A percentile compares a stretch with the other conserved stretches of the same genome.
phyloP scores from a whole-genome alignment of 2,329 filamentous ascomycete genomes.

The Penicillium sumatraense region DNA sequence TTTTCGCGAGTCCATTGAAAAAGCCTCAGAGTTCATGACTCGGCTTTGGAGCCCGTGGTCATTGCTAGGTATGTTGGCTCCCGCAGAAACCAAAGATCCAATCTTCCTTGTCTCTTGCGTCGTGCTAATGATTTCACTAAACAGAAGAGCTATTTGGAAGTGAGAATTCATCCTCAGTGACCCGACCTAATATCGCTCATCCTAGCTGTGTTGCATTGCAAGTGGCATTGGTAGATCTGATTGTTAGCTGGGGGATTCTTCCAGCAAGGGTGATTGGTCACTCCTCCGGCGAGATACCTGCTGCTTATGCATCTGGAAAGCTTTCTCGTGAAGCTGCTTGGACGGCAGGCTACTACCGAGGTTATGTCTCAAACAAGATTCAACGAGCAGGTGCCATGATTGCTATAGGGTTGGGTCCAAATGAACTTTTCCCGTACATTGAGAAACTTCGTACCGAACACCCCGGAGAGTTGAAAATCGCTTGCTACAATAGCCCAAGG shows the following conservation, averaged over 20 bases:
- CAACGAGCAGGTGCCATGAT: background rate
- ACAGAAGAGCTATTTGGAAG: background rate
- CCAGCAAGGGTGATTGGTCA: conserved; percentile 29
- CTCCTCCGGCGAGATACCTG: conserved; percentile 27
- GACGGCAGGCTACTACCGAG: background rate
- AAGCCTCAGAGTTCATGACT: background rate
- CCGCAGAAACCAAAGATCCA: too few species aligned
- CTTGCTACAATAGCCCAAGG: background rate
- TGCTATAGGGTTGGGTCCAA: background rate
- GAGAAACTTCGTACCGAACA: background rate
- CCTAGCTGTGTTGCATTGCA: conserved; percentile 30
- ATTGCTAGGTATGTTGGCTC: background rate
- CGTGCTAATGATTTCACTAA: background rate
- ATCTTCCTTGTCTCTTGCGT: too few species aligned
- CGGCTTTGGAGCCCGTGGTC: background rate
- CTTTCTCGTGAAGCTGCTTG: background rate
- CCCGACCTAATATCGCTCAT: conserved; percentile 21
- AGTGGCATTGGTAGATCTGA: conserved; percentile 31
- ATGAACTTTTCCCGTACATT: background rate
- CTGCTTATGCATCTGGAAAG: background rate
- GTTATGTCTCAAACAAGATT: background rate
- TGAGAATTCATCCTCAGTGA: background rate
- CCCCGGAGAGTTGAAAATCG: background rate
- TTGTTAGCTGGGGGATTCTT: conserved; percentile 22
- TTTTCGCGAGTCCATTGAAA: background rate